These are phyloP conservation scores for Rhododendron ferrugineum DNA, from an alignment of 148 eudicot genomes.

Conservation along the genomic window DNA sequence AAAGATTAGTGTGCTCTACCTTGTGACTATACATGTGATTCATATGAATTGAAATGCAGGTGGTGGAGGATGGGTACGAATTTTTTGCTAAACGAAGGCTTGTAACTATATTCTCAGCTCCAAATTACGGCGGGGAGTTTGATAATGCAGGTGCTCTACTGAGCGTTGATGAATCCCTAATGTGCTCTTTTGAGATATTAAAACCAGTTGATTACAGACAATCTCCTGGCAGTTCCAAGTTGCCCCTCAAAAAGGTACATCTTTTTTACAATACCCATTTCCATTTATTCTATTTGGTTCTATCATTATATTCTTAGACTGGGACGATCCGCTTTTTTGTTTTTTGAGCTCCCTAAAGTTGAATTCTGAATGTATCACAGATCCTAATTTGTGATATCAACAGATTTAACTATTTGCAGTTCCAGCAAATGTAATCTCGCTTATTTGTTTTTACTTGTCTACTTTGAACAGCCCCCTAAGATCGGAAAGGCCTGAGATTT, in stretches of 20 bases:
- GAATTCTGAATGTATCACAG: background rate
- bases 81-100: slow-evolving; percentile 82
- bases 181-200: slow-evolving; percentile 81
- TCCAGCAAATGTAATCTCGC: background rate
- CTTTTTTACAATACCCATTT: background rate
- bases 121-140: slow-evolving; percentile 92
- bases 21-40: background rate
- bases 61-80: slow-evolving; percentile 96
- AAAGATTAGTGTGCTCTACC: background rate
- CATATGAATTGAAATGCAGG: slow-evolving; percentile 35
- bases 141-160: slow-evolving; percentile 91
- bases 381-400: background rate
- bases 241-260: slow-evolving; percentile 64
- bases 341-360: background rate
- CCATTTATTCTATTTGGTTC: background rate
- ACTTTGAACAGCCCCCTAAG: slow-evolving; percentile 52
- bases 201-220: slow-evolving; percentile 46
- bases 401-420: background rate
- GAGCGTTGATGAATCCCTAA: slow-evolving; percentile 65
- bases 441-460: background rate
- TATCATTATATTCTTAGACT: background rate
- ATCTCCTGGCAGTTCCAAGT: slow-evolving; percentile 47
- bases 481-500: slow-evolving; percentile 33
- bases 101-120: slow-evolving; percentile 91
- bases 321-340: background rate